These are phyloP conservation scores for Metschnikowia picachoensis DNA, from an alignment of 805 yeast species.

Conservation along the genomic window DNA sequence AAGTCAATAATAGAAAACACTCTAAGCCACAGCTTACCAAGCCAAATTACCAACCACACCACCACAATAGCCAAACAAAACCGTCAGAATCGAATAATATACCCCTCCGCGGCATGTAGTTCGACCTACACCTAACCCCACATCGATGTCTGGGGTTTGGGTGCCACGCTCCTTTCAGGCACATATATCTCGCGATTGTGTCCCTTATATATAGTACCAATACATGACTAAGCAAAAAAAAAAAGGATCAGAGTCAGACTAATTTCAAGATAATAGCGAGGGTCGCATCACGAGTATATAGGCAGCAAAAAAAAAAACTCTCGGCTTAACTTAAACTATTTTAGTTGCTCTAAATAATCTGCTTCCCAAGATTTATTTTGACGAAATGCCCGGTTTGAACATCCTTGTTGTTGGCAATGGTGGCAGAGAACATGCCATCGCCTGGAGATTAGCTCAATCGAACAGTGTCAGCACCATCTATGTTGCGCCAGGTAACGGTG, in stretches of 20 bases:
- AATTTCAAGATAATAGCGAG: slow-evolving; percentile 4
- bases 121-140: neutral
- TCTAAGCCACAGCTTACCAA: too few relatives aligned
- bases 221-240: neutral
- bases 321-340: neutral
- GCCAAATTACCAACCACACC: too few relatives aligned
- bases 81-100: too few relatives aligned
- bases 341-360: too few relatives aligned
- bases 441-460: slow-evolving; percentile 87
- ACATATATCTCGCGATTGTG: too few relatives aligned
- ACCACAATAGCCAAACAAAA: too few relatives aligned
- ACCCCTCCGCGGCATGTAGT: too few relatives aligned
- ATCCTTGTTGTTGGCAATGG: slow-evolving; percentile 92
- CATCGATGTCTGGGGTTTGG: neutral
- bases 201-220: too few relatives aligned
- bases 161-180: too few relatives aligned
- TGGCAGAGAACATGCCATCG: slow-evolving; percentile 97
- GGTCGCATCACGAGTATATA: slow-evolving; percentile 4
- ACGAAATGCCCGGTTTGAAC: slow-evolving; percentile 16
- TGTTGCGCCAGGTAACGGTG: slow-evolving; percentile 98
- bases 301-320: neutral
- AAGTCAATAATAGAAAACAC: too few relatives aligned
- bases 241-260: slow-evolving; percentile 8
- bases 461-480: slow-evolving; percentile 64
- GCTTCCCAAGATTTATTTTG: neutral